Evolutionary conservation across 129 eudicot genomes (phyloP), one percentile per base, ranked within the genome.

Genomic region (Flaveria robusta): DNA sequence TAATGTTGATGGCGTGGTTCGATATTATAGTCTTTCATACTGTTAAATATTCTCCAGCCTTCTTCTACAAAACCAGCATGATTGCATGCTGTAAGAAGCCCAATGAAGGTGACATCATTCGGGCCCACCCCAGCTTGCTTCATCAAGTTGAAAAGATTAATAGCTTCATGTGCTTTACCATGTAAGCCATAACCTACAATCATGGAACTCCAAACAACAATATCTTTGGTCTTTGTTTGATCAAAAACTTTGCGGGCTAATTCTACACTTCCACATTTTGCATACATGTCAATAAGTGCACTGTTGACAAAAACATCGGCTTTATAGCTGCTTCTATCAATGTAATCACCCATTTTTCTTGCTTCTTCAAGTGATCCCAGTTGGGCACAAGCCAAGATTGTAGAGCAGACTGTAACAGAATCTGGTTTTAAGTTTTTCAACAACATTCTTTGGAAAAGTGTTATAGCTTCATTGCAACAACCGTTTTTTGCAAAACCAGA

Each of bases 171-270:
- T 2, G 90, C 95, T 70, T 41, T 80, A 62, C 96, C 95, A 67
- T 93, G 92, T 72, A 90, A 67, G 22, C 88, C 98, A 54, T 86
- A 90, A 18, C 96, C 92, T 77, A 85, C 85, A 47, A 90, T 93
- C 96, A 93, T 90, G 43, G 96, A 87, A 85, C 95, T 90, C 96
- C 96, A 93, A 29, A 80, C 84, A 55, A 90, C 90, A n/a, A 90
- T 85, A 27, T 93, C 98, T 76, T 85, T 88, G 6, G 82, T 47
- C 51, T 64, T 14, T 3, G 77, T 85, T 47, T 68, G 69, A 71
- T 86, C 72, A 34, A 90, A 93, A 43, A 79, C 86, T 74, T 80
- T 55, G 14, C 85, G 91, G 72, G 98, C 95, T 43, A 90, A 75
- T 2, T 88, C 90, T 46, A 92, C 74, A 62, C 87, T 88, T 50